Evolutionary conservation across 805 yeast genomes (phyloP), one percentile per base, ranked within the genome.

Genomic region (Zygosaccharomyces gambellarensis): DNA sequence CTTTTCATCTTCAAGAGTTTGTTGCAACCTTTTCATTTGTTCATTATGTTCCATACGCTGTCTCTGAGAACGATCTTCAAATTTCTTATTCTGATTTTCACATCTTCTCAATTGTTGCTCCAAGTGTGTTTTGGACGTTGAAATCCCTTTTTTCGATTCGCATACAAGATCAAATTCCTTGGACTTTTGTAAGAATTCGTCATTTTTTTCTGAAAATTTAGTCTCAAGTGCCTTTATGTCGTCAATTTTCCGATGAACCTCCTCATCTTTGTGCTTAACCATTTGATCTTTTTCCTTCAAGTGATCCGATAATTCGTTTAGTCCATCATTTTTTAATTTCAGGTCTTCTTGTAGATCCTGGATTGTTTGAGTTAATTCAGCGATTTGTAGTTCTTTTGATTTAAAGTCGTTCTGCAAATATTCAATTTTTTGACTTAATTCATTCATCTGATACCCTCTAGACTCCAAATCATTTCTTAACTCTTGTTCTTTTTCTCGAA

Each of bases 291-390:
- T 32, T 21, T 30, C 8, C 29, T 32, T 45, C 42, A 21, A 30
- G 23, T 9, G 21, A 17, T 39, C 27, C 8, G 39, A 22, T 17
- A 28, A 39, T 19, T 43, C 47, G 25, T 17, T 40, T 22, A 48
- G 22, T 32, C 29, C 22, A 29, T 38, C 14, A 17, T 25, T 28
- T 34, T 39, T 36, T 21, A 17, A 38, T 12, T 36, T 21, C 28
- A 50, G 12, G n/a, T 45, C 30, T 29, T 28, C 47, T 21, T 47
- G 46, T 21, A 51, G 28, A 4, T 41, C 29, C 11, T 46, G 28
- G 14, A 29, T 34, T 14, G 29, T 48, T 23, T 34, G 31, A 14
- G 36, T 11, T 19, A 32, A 31, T 7, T 31, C 29, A 3, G 25
- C n/a, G 19, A 25, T 25, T 2, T 25, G 9, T 6, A 6, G 6